Conservation (phyloP, 2,329 filamentous ascomycete species). For the Colletotrichum aenigma region DNA sequence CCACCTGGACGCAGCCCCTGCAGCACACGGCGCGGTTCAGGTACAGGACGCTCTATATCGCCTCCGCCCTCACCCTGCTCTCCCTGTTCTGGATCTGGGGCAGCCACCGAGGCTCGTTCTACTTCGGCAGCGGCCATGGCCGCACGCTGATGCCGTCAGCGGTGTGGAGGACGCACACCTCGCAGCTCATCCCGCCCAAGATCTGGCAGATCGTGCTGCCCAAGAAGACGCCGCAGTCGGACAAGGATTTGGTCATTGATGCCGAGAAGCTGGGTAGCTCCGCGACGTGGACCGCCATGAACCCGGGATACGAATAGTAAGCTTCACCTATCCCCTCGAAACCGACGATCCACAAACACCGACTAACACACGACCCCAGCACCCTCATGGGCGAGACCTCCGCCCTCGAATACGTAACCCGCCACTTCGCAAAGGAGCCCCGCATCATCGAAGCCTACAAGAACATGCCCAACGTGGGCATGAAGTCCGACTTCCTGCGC, state of each 20-base stretch:
- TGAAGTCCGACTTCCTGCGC: constrained; percentile 70
- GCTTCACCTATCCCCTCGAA: neutral
- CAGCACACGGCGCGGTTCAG: neutral
- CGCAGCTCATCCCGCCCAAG: neutral
- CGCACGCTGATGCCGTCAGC: neutral
- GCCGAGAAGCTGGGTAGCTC: neutral
- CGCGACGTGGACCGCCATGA: constrained; percentile 19
- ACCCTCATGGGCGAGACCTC: constrained; percentile 28
- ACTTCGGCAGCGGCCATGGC: neutral
- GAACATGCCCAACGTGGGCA: constrained; percentile 28
- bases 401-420: constrained; percentile 26
- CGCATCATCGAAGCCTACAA: constrained; percentile 25
- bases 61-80: neutral
- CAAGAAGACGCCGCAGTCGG: neutral
- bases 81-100: neutral
- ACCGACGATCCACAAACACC: neutral
- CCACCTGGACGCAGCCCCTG: neutral
- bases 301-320: constrained; percentile 19
- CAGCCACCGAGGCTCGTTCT: neutral
- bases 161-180: neutral
- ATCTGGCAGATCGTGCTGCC: constrained; percentile 22
- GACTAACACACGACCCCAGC: constrained; percentile 1
- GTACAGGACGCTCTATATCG: neutral
- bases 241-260: neutral
- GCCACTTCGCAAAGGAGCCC: constrained; percentile 19